Percentiles rank a stretch among this genome's conserved stretches.
Conservation (phyloP, 345 rosid genomes). For the Eucalyptus pumila region DNA sequence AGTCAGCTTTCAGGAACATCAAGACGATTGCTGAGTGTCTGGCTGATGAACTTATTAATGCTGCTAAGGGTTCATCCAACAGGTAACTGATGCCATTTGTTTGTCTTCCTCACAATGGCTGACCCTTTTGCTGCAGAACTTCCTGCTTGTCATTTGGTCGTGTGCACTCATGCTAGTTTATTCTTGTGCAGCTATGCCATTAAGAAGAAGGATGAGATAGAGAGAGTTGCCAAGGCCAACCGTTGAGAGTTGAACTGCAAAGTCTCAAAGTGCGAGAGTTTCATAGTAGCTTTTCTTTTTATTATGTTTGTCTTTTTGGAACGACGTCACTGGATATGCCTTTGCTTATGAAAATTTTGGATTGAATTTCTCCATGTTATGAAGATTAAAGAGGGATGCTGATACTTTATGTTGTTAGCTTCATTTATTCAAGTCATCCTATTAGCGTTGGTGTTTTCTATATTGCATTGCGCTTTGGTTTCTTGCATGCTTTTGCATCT, state of each 20-base stretch:
- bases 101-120: neutral
- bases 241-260: slow-evolving; percentile 46
- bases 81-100: slow-evolving; percentile 23
- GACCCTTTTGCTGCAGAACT: neutral
- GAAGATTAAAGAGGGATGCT: neutral
- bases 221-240: slow-evolving; percentile 97
- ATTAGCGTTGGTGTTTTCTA: neutral
- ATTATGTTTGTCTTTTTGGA: neutral
- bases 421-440: neutral
- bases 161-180: neutral
- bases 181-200: slow-evolving; percentile 58
- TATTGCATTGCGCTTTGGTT: neutral
- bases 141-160: neutral
- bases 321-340: neutral
- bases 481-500: neutral
- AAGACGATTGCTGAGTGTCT: slow-evolving; percentile 92
- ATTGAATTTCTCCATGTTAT: neutral
- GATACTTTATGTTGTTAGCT: neutral
- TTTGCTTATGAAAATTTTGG: neutral
- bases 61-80: slow-evolving; percentile 97
- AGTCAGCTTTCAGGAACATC: slow-evolving; percentile 84
- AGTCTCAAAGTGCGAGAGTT: neutral
- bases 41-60: slow-evolving; percentile 97
- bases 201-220: slow-evolving; percentile 96
- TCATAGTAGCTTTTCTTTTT: neutral